Evolutionary conservation across 2,329 filamentous ascomycete genomes (phyloP).

Genomic region (Akanthomyces lecanii): DNA sequence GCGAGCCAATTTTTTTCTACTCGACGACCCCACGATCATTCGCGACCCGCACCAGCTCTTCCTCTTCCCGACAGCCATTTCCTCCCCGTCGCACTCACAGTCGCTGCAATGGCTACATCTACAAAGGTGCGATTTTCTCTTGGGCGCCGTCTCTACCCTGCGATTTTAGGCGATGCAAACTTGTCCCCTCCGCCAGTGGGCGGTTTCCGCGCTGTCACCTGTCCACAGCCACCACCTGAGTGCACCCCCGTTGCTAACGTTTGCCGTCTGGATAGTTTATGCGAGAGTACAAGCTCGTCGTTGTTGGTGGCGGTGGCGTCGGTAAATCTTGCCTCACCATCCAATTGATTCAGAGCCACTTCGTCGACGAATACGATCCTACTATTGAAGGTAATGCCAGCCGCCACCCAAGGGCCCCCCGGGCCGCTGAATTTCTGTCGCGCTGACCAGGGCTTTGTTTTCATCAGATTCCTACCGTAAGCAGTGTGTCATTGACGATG

Average conservation of each 20-base stretch:
- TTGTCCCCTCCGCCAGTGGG: neutral
- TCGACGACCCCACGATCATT: constrained; percentile 10
- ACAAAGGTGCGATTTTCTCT: constrained; percentile 15
- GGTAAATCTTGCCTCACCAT: constrained; percentile 99
- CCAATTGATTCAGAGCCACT: constrained; percentile 91
- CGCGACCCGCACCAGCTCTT: constrained; percentile 15
- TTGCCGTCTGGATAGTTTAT: constrained; percentile 56
- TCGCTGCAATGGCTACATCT: constrained; percentile 18
- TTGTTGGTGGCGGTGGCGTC: constrained; percentile 95
- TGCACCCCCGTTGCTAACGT: constrained; percentile 3
- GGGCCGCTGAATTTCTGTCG: neutral
- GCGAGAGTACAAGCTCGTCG: constrained; percentile 92
- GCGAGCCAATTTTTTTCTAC: constrained; percentile 10
- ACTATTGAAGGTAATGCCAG: constrained; percentile 84
- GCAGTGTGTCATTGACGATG: constrained; percentile 98
- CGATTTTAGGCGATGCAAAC: neutral
- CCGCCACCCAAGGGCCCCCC: neutral
- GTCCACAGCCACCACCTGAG: neutral
- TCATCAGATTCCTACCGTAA: constrained; percentile 95
- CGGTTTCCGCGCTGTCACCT: neutral
- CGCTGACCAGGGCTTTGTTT: neutral
- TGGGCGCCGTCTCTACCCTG: neutral
- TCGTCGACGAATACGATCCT: constrained; percentile 98
- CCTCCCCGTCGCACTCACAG: neutral
- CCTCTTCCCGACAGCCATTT: neutral